Evolutionary conservation across 768 basidiomycete species (phyloP), one percentile per base, ranked within the genome.

Genomic region (Lactifluus piperatus): DNA sequence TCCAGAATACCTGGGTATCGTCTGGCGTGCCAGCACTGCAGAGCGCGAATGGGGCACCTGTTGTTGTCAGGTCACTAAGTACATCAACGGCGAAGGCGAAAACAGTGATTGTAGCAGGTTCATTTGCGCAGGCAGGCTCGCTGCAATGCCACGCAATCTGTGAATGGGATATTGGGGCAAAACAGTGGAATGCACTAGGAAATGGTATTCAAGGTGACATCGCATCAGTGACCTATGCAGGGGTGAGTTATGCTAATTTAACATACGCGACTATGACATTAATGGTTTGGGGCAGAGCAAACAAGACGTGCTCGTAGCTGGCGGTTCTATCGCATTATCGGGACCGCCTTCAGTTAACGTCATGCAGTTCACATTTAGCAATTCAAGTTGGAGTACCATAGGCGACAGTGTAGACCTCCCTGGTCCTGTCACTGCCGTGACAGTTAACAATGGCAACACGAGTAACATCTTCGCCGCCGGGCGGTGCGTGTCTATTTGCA

Each of bases 391-490:
- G 95, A 73, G 74, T 8, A 68, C 84, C 1, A 68, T 94, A 27
- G 91, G 89, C 10, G 68, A 74, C 46, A 71, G 79, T 13, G 69
- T 71, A 13, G 76, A 81, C 48, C 76, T 97, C 24, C 91, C 94
- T 46, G 95, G 95, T 3, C 93, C 94, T 2, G 88, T 93, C 2
- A 88, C 92, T 3, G 94, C 95, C 11, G 70, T 97, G 52, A 86
- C 87, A 54, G 86, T 93, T 43, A 91, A 98, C 70, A 76, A 84
- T 62, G 79, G 81, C 22, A 92, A 97, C 68, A 69, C 73, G 1
- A 88, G 82, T 65, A 95, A 89, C 66, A 80, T 98, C 56, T 99
- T 94, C 67, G 91, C 87, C 48, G 91, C 94, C 34, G 95, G 95
- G 65, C 82, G 80, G 85, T 92, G 61, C 69, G 84, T 72, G n/a